Conservation (phyloP, 768 basidiomycete genomes). For the Fibroporia radiculosa region DNA sequence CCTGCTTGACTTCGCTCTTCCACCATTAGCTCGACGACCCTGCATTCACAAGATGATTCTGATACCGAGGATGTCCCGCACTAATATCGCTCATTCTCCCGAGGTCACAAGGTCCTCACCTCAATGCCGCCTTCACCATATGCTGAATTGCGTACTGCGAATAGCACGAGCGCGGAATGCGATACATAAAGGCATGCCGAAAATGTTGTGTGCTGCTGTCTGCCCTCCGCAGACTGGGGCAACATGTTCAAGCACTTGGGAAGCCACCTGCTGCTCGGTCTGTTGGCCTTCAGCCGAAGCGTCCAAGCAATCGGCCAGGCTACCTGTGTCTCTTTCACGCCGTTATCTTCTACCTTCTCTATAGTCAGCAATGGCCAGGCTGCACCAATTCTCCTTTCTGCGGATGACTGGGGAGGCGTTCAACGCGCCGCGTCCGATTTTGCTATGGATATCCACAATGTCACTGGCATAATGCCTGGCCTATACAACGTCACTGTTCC, state of each 20-base stretch:
- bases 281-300: constrained; percentile 10
- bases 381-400: constrained; percentile 40
- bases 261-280: constrained; percentile 8
- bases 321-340: constrained; percentile 39
- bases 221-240: not conserved
- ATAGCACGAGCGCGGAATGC: not conserved
- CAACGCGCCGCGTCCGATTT: constrained; percentile 56
- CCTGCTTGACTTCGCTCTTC: no score
- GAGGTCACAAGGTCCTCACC: constrained; percentile 16
- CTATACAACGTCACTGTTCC: constrained; percentile 42
- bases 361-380: constrained; percentile 39
- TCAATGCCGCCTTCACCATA: not conserved
- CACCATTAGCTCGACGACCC: no score
- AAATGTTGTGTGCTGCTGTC: not conserved
- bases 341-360: constrained; percentile 27
- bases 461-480: constrained; percentile 45
- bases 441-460: constrained; percentile 49
- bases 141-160: not conserved
- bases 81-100: not conserved
- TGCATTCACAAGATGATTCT: not conserved
- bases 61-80: constrained; percentile 12
- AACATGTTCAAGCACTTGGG: constrained; percentile 8
- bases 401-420: constrained; percentile 58
- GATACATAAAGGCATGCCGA: not conserved
- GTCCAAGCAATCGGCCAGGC: constrained; percentile 41